phyloP scores from a whole-genome alignment of 352 stramenopile genomes.

The Saprolegnia parasitica region DNA sequence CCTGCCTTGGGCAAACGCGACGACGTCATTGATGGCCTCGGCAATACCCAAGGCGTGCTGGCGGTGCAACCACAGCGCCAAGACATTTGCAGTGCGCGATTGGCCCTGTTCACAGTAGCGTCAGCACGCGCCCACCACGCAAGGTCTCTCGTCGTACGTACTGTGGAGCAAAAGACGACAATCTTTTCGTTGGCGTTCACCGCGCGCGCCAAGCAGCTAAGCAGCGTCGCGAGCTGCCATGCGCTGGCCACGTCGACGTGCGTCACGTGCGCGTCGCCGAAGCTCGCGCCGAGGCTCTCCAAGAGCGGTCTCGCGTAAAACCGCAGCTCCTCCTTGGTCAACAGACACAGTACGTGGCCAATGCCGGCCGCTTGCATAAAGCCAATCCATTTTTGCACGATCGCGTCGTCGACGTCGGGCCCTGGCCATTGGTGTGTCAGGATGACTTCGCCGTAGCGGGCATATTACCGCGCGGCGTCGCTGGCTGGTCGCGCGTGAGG shows the following conservation, averaged over 20 bases:
- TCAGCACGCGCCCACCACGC: too few species aligned
- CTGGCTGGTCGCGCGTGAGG: slow-evolving; percentile 17
- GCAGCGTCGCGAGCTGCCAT: slow-evolving; percentile 12
- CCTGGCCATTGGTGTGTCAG: background rate
- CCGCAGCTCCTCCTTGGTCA: slow-evolving; percentile 22
- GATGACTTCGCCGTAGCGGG: background rate
- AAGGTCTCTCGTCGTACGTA: background rate
- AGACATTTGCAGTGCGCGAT: slow-evolving; percentile 20
- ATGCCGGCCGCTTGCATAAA: slow-evolving; percentile 18
- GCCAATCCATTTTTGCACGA: slow-evolving; percentile 21
- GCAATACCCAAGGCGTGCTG: background rate
- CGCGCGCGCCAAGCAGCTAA: slow-evolving; percentile 1
- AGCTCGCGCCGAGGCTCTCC: background rate
- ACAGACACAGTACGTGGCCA: slow-evolving; percentile 23
- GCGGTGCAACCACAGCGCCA: slow-evolving; percentile 24
- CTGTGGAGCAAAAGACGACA: slow-evolving; percentile 24
- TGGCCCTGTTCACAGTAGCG: slow-evolving; percentile 22
- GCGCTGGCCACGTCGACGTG: slow-evolving; percentile 15
- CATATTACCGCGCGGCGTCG: slow-evolving; percentile 18
- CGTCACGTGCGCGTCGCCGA: background rate
- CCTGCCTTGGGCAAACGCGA: slow-evolving; percentile 7
- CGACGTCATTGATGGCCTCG: slow-evolving; percentile 16
- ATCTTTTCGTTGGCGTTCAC: slow-evolving; percentile 1
- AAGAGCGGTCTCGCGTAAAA: slow-evolving; percentile 24
- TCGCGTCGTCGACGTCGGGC: slow-evolving; percentile 16